phyloP scores from a whole-genome alignment of 306 rosid genomes.

The Begonia loranthoides region DNA sequence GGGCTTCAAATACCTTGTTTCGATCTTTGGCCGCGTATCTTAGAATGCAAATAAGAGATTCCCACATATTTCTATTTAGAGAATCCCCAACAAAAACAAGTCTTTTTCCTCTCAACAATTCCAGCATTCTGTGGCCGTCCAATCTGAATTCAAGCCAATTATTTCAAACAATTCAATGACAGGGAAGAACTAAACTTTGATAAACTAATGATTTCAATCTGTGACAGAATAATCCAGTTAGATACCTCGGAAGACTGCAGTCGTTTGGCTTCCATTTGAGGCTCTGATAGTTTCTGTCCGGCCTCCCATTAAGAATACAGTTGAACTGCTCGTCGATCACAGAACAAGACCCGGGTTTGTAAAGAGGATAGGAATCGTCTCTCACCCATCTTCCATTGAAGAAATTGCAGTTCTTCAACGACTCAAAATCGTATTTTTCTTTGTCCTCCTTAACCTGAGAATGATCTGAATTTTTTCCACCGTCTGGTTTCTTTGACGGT shows the following conservation, averaged over 20 bases:
- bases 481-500: slow-evolving; percentile 17
- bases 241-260: slow-evolving; percentile 75
- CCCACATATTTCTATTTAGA: slow-evolving; percentile 98
- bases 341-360: slow-evolving; percentile 66
- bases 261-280: slow-evolving; percentile 83
- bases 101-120: slow-evolving; percentile 65
- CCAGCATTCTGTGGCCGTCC: slow-evolving; percentile 58
- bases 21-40: slow-evolving; percentile 57
- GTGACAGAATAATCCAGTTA: not conserved
- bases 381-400: slow-evolving; percentile 71
- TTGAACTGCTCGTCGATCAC: slow-evolving; percentile 75
- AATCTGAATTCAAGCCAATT: slow-evolving; percentile 23
- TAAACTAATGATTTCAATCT: not conserved
- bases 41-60: slow-evolving; percentile 78
- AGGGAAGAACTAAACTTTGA: not conserved
- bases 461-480: slow-evolving; percentile 13
- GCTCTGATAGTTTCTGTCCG: slow-evolving; percentile 53
- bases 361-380: slow-evolving; percentile 67
- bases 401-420: slow-evolving; percentile 67
- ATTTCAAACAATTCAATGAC: not conserved
- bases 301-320: slow-evolving; percentile 70
- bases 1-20: slow-evolving; percentile 55
- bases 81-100: slow-evolving; percentile 95
- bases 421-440: slow-evolving; percentile 23
- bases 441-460: slow-evolving; percentile 18